These are phyloP conservation scores for Hericium erinaceus DNA, from an alignment of 768 basidiomycete species.

Conservation along the genomic window DNA sequence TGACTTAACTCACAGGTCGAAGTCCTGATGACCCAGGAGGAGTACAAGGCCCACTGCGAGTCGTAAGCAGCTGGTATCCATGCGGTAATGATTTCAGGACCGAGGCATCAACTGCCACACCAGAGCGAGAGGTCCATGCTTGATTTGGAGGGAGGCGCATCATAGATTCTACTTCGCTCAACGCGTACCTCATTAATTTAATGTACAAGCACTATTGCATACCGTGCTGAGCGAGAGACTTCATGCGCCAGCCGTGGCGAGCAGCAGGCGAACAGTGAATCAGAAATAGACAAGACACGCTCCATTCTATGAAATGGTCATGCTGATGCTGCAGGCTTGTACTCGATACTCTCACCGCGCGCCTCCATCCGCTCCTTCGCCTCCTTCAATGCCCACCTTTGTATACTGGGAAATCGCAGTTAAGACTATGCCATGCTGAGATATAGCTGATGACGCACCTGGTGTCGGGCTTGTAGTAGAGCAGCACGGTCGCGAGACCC, in stretches of 20 bases:
- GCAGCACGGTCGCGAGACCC: slow-evolving; percentile 60
- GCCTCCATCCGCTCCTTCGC: slow-evolving; percentile 88
- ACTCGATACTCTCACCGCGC: slow-evolving; percentile 83
- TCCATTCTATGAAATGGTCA: background rate
- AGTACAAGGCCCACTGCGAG: slow-evolving; percentile 60
- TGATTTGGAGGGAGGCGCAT: no score
- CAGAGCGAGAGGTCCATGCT: no score
- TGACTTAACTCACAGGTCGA: slow-evolving; percentile 42
- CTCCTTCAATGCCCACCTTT: slow-evolving; percentile 87
- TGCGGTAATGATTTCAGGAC: no score
- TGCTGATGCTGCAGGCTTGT: slow-evolving; percentile 21
- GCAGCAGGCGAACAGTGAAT: background rate
- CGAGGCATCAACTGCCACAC: no score
- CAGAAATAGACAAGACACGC: background rate
- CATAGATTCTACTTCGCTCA: background rate
- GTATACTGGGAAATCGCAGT: slow-evolving; percentile 46
- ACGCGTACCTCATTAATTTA: background rate
- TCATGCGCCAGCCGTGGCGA: no score
- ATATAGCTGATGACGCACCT: slow-evolving; percentile 43
- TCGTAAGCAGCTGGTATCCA: slow-evolving; percentile 16
- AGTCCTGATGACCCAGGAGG: slow-evolving; percentile 58
- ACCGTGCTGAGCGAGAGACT: no score
- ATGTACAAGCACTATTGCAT: background rate
- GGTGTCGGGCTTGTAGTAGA: slow-evolving; percentile 91
- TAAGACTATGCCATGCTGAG: background rate